phyloP scores from a whole-genome alignment of 495 filamentous ascomycete species.

The Aspergillus campestris region DNA sequence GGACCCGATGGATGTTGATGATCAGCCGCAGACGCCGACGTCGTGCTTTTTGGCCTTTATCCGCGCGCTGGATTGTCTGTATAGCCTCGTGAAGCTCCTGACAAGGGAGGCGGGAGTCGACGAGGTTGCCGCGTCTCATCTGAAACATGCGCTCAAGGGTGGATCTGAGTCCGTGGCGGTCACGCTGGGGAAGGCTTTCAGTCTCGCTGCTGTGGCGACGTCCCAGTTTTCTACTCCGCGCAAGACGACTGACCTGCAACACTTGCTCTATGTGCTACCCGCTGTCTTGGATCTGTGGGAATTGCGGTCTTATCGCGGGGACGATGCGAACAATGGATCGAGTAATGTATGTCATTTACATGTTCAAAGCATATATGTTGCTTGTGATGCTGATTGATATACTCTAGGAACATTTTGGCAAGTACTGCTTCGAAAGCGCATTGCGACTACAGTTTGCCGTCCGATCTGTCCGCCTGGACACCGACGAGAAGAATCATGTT shows the following conservation, averaged over 20 bases:
- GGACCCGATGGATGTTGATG: constrained; percentile 31
- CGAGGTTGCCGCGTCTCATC: constrained; percentile 41
- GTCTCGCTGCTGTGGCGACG: constrained; percentile 28
- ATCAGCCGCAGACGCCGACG: constrained; percentile 25
- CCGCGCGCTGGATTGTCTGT: constrained; percentile 31
- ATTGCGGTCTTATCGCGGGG: constrained; percentile 28
- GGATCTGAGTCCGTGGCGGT: constrained; percentile 39
- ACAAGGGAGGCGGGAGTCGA: constrained; percentile 18
- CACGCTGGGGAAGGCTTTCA: constrained; percentile 34
- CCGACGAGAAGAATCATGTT: constrained; percentile 30
- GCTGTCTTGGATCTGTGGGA: constrained; percentile 40
- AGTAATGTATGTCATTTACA: constrained; percentile 28
- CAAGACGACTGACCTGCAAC: constrained; percentile 34
- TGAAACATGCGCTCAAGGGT: constrained; percentile 42
- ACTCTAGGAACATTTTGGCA: constrained; percentile 27
- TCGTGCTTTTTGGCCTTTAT: constrained; percentile 36
- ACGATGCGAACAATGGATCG: constrained; percentile 29
- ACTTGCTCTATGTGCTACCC: constrained; percentile 31
- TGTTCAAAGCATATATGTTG: not conserved
- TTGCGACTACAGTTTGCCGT: constrained; percentile 31
- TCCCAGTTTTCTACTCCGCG: constrained; percentile 24
- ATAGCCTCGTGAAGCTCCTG: constrained; percentile 22
- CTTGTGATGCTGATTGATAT: constrained; percentile 2
- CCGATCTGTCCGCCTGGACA: constrained; percentile 25
- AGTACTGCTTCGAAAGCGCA: constrained; percentile 31